Evolutionary conservation across 2,329 filamentous ascomycete genomes (phyloP).

Genomic region (Talaromyces verruculosus): DNA sequence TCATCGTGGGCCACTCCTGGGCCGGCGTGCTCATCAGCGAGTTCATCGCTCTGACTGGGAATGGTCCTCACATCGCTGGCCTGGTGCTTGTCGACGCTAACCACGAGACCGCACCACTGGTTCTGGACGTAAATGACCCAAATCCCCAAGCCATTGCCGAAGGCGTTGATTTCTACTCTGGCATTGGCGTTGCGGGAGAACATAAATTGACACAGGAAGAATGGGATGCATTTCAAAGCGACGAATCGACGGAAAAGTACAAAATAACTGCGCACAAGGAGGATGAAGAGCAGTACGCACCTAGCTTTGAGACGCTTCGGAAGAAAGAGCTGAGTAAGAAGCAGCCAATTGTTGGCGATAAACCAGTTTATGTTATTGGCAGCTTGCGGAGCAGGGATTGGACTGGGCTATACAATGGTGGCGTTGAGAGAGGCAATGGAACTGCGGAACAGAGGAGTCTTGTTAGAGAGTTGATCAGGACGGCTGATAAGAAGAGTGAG

Average conservation of each 20-base stretch:
- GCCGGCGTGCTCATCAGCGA: conserved; percentile 24
- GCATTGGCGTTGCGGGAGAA: conserved; percentile 21
- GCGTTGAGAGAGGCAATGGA: conserved; percentile 36
- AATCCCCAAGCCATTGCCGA: conserved; percentile 22
- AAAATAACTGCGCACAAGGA: conserved; percentile 13
- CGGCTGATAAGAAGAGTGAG: conserved; percentile 31
- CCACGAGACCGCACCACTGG: conserved; percentile 23
- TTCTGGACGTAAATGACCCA: conserved; percentile 22
- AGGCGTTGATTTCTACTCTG: conserved; percentile 24
- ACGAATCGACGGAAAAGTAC: conserved; percentile 25
- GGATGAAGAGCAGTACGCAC: conserved; percentile 17
- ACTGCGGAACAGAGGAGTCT: conserved; percentile 32
- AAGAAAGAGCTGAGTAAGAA: conserved; percentile 30
- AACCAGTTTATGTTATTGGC: conserved; percentile 30
- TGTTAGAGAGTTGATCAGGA: conserved; percentile 31
- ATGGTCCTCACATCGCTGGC: conserved; percentile 20
- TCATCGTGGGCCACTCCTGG: conserved; percentile 25
- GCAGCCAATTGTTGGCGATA: conserved; percentile 29
- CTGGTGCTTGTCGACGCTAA: conserved; percentile 25
- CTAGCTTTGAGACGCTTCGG: conserved; percentile 31
- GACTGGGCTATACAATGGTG: conserved; percentile 33
- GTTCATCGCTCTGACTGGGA: conserved; percentile 22
- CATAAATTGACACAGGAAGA: conserved; percentile 19
- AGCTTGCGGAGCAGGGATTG: conserved; percentile 32
- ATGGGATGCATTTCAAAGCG: conserved; percentile 22